Percentiles rank a stretch among this genome's conserved stretches.
phyloP scores from a whole-genome alignment of 2,329 filamentous ascomycete species.

The Exophiala calicioides region DNA sequence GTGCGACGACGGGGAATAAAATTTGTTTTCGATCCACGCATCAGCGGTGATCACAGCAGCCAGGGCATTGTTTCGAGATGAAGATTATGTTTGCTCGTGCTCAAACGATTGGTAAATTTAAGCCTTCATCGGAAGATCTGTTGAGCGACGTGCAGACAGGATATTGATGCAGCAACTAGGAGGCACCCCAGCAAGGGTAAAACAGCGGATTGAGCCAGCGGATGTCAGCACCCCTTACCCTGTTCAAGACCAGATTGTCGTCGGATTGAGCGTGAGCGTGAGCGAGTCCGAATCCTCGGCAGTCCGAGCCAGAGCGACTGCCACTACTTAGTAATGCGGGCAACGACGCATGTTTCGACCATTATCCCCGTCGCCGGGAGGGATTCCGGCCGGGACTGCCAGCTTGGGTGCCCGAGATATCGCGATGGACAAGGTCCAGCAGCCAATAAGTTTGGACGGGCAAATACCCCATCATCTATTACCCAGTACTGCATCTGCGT shows the following conservation, averaged over 20 bases:
- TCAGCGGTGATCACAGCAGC: slow-evolving; percentile 1
- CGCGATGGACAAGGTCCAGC: slow-evolving; percentile 3
- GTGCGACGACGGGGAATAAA: slow-evolving; percentile 2
- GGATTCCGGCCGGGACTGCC: too few species aligned
- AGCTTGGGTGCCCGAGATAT: slow-evolving; percentile 11
- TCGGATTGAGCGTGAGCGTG: too few species aligned
- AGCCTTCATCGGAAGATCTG: not conserved
- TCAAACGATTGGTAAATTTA: slow-evolving; percentile 19
- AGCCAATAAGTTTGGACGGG: slow-evolving; percentile 3
- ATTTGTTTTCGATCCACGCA: not conserved
- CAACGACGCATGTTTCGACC: too few species aligned
- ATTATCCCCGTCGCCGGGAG: too few species aligned
- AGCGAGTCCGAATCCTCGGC: too few species aligned
- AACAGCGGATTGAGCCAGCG: slow-evolving; percentile 3
- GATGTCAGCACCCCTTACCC: not conserved
- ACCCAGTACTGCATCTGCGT: too few species aligned
- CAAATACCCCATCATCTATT: slow-evolving; percentile 1
- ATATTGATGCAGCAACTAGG: slow-evolving; percentile 4
- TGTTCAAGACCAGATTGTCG: too few species aligned
- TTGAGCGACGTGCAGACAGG: slow-evolving; percentile 17
- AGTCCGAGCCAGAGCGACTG: too few species aligned
- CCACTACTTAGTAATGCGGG: too few species aligned
- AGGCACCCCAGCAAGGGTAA: not conserved
- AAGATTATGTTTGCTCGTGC: slow-evolving; percentile 14
- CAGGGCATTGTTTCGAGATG: not conserved